Conservation (phyloP, 1,284 basidiomycete genomes). For the Leccinum pachyderme region DNA sequence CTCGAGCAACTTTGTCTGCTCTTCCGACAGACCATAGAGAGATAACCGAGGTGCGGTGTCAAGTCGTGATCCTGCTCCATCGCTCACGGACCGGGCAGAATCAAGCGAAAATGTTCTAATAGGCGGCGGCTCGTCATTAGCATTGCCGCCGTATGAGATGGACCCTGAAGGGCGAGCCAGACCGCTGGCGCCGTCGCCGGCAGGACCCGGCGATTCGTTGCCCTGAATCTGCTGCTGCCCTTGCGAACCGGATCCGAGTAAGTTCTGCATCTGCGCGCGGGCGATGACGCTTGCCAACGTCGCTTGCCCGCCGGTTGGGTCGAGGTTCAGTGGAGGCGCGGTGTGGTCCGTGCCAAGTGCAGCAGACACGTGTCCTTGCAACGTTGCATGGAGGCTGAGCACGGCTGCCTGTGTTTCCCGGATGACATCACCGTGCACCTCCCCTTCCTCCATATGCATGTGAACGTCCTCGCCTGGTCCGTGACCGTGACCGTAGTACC, state of each 20-base stretch:
- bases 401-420: constrained; percentile 52
- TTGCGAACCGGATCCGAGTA: constrained; percentile 8
- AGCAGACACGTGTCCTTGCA: constrained; percentile 57
- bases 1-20: constrained; percentile 64
- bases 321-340: constrained; percentile 33
- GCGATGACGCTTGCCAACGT: constrained; percentile 68
- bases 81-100: constrained; percentile 8
- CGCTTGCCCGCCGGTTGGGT: constrained; percentile 51
- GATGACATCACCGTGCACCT: constrained; percentile 52
- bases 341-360: constrained; percentile 47
- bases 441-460: constrained; percentile 57
- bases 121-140: constrained; percentile 3
- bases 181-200: constrained; percentile 4
- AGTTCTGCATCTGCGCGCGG: constrained; percentile 52
- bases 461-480: constrained; percentile 6
- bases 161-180: constrained; percentile 15
- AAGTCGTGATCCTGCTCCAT: neutral
- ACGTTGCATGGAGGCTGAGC: constrained; percentile 52
- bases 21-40: constrained; percentile 65
- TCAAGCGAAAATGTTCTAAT: constrained; percentile 13
- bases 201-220: neutral
- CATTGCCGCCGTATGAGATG: neutral
- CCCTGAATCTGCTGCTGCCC: constrained; percentile 13
- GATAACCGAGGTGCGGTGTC: constrained; percentile 42
- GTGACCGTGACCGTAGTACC: constrained; percentile 29